Conservation (phyloP, 768 basidiomycete genomes). For the Pleurotus tuoliensis region DNA sequence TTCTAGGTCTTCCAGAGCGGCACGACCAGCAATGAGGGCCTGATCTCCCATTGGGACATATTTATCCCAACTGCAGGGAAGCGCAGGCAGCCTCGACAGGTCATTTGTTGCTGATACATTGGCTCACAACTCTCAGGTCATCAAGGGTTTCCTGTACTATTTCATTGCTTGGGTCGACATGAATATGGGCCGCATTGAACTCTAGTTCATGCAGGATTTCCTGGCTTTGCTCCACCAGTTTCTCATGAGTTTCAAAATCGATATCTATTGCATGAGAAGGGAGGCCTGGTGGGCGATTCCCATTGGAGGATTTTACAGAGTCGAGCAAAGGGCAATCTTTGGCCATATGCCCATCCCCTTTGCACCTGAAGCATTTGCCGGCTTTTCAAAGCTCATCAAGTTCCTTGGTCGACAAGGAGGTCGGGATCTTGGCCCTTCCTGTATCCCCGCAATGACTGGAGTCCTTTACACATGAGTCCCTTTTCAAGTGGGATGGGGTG, state of each 20-base stretch:
- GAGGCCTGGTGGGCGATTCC: background rate
- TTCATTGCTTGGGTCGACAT: too few species aligned
- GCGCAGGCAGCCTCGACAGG: too few species aligned
- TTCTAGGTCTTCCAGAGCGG: background rate
- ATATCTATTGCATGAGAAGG: background rate
- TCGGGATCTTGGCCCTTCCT: too few species aligned
- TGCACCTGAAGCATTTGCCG: conserved; percentile 25
- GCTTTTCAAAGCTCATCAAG: conserved; percentile 8
- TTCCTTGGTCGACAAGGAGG: too few species aligned
- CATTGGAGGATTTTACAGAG: background rate
- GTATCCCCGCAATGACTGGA: too few species aligned
- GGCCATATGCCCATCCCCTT: conserved; percentile 20
- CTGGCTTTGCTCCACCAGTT: background rate
- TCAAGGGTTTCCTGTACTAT: too few species aligned
- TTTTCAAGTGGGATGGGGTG: too few species aligned
- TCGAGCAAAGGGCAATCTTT: conserved; percentile 23
- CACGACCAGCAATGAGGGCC: background rate
- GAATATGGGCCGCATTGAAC: background rate
- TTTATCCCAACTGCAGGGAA: too few species aligned
- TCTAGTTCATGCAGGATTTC: background rate
- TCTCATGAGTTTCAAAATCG: background rate
- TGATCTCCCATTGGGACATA: background rate
- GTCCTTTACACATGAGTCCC: too few species aligned
- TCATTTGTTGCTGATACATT: too few species aligned
- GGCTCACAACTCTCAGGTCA: too few species aligned